phyloP scores from a whole-genome alignment of 345 rosid species.

The Balakata baccata region DNA sequence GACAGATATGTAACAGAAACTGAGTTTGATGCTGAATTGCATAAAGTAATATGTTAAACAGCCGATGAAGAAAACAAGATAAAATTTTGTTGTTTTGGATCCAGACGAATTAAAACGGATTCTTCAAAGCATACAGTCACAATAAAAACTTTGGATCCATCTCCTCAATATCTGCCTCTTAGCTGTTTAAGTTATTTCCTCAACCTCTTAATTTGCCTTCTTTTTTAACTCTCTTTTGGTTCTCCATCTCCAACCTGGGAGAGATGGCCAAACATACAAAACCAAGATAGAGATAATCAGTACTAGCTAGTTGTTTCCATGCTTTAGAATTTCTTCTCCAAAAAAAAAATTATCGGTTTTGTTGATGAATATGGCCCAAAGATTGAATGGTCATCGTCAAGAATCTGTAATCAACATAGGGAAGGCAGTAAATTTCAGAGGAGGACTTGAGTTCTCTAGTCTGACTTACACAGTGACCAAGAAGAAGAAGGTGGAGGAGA shows the following conservation, averaged over 20 bases:
- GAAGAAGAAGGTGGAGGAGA: constrained; percentile 43
- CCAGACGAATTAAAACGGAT: constrained; percentile 23
- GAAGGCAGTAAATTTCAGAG: constrained; percentile 34
- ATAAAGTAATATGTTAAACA: constrained; percentile 2
- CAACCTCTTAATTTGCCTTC: neutral
- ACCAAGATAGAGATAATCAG: neutral
- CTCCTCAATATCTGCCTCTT: constrained; percentile 28
- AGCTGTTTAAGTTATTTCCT: constrained; percentile 22
- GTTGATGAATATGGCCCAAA: constrained; percentile 25
- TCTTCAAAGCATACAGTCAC: constrained; percentile 31
- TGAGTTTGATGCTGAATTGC: too few relatives aligned
- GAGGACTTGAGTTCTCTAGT: constrained; percentile 50
- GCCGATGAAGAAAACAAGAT: constrained; percentile 16
- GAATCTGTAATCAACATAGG: constrained; percentile 43
- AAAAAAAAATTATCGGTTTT: neutral
- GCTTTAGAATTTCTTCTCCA: neutral
- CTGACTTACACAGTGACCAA: constrained; percentile 54
- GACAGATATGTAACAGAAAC: too few relatives aligned
- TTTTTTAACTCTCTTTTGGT: constrained; percentile 20
- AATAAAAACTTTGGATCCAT: constrained; percentile 23
- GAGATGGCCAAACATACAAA: neutral
- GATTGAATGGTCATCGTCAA: constrained; percentile 10
- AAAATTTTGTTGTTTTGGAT: constrained; percentile 16
- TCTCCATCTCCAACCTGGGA: constrained; percentile 14
- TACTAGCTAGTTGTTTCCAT: neutral